Evolutionary conservation across 495 filamentous ascomycete genomes (phyloP), one percentile per base, ranked within the genome.

Genomic region (Hyaloscypha finlandica): DNA sequence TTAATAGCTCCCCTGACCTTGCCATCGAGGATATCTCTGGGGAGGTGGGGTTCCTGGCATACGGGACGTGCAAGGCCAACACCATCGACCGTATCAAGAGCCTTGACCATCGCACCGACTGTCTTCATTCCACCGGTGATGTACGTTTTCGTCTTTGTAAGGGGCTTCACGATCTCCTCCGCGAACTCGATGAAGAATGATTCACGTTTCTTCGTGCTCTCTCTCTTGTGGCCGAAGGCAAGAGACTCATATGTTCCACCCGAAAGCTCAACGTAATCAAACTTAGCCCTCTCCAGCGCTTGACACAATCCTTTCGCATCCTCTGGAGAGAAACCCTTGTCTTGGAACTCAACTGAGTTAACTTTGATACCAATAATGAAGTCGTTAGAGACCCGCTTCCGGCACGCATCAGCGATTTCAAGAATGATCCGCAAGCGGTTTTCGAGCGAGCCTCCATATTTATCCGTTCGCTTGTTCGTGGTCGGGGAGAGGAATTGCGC

Each of bases 281-380:
- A 87, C 11, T 72, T 42, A 61, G 81, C 77, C 45, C 75, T 63
- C 70, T 91, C 88, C 6, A 90, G 80, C 16, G 79, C 74, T 55
- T 74, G 68, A 70, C 86, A 86, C 2, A 90, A 77, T n/a, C 78
- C 64, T 65, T 77, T 78, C 9, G 84, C 83, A 56, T 90, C 88
- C 25, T 85, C 81, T 8, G 83, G 73, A 42, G 79, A 65, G 72
- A 90, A 84, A 12, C 87, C 88, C 19, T 80, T 75, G 19, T 83
- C 78, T 72, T 91, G 85, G 74, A 89, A 89, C 73, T 91, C 87
- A 68, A 88, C 86, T 68, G 81, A 86, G 77, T 90, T 90, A 71
- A 90, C 75, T 76, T 91, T 90, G 74, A 89, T 88, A 54, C 82
- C 79, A 37, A 91, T 70, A 45, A 88, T 81, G 77, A 90, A 90